A percentile compares a stretch with the other conserved stretches of the same genome.
Evolutionary conservation across 2,329 filamentous ascomycete species (phyloP).

Genomic region (Dothideomycetes sp.): DNA sequence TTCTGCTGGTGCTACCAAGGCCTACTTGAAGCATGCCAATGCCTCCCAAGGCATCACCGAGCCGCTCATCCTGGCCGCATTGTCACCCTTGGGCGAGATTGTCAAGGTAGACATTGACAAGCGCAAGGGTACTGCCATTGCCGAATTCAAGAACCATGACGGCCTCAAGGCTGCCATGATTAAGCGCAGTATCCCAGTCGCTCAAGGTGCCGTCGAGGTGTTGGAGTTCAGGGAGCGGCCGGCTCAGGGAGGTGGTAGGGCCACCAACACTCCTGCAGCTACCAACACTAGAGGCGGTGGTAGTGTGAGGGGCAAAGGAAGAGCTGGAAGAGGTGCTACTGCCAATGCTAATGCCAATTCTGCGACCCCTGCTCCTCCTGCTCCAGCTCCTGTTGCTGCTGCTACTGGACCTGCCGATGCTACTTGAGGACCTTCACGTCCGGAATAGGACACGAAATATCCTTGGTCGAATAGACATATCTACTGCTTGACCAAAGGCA

Average conservation of each 20-base stretch:
- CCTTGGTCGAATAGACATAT: too few species aligned
- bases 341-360: conserved; percentile 1
- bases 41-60: conserved; percentile 88
- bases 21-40: conserved; percentile 50
- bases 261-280: conserved; percentile 7
- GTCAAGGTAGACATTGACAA: conserved; percentile 84
- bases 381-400: neutral
- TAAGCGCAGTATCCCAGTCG: conserved; percentile 71
- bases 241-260: conserved; percentile 8
- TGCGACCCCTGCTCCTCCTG: neutral
- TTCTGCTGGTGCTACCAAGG: conserved; percentile 35
- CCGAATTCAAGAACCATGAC: conserved; percentile 69
- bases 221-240: conserved; percentile 60
- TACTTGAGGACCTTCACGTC: neutral
- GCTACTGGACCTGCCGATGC: neutral
- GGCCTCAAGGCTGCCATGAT: conserved; percentile 67
- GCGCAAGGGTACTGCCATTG: conserved; percentile 87
- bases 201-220: conserved; percentile 77
- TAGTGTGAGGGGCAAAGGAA: conserved; percentile 6
- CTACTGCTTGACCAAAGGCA: too few species aligned
- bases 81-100: conserved; percentile 63
- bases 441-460: neutral
- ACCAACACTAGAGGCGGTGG: conserved; percentile 7
- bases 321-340: neutral
- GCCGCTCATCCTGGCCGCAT: conserved; percentile 59